These are phyloP conservation scores for Rhynchospora pubera DNA, from an alignment of 176 grass and related monocot species.

Conservation along the genomic window DNA sequence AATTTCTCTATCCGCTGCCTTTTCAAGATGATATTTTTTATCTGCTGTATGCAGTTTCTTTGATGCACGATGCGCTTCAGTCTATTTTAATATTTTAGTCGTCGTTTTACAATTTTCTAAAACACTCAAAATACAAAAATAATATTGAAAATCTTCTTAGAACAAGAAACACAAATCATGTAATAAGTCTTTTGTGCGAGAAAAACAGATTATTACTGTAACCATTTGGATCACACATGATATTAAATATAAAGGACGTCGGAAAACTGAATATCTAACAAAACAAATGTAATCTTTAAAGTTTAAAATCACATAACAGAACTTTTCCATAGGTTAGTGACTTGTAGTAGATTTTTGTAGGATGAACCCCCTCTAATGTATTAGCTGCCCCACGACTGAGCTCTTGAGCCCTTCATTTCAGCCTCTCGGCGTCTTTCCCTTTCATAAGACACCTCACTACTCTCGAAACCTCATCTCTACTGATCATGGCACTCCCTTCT, in stretches of 20 bases:
- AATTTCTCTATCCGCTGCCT: too few relatives aligned
- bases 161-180: too few relatives aligned
- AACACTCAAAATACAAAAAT: too few relatives aligned
- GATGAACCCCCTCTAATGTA: slow-evolving; percentile 11
- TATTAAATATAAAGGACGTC: neutral
- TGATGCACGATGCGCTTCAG: too few relatives aligned
- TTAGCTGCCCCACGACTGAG: neutral
- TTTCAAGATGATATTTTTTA: too few relatives aligned
- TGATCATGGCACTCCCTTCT: neutral
- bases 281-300: neutral
- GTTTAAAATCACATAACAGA: neutral
- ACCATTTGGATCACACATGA: neutral
- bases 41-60: too few relatives aligned
- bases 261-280: neutral
- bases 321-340: neutral
- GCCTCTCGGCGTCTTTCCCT: slow-evolving; percentile 3
- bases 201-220: neutral
- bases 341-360: neutral
- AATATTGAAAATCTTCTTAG: too few relatives aligned
- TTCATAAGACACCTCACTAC: slow-evolving; percentile 34
- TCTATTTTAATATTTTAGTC: too few relatives aligned
- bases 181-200: neutral
- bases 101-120: too few relatives aligned
- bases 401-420: slow-evolving; percentile 28
- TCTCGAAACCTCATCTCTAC: slow-evolving; percentile 13